Evolutionary conservation across 441 rosid genomes (phyloP), one percentile per base, ranked within the genome.

Genomic region (Raphanus hybrid): DNA sequence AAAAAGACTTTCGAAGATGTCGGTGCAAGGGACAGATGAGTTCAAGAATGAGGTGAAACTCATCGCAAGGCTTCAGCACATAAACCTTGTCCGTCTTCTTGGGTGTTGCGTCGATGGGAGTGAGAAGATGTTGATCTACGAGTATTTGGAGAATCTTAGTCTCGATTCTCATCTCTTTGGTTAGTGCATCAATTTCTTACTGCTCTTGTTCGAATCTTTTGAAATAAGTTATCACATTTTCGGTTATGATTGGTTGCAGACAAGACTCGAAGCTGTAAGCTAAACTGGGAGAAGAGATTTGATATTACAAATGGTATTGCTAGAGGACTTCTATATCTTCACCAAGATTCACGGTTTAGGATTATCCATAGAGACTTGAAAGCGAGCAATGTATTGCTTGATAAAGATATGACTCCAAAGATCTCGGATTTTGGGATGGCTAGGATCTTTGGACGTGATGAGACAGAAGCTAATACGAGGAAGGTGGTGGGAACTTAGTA

Each of bases 401-500:
- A 91, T 45, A 74, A 75, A 60, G 84, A 87, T 5, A 82, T 90
- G 91, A 85, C 78, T 64, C 93, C 93, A 0, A 92, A 92, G 39
- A 92, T 91, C 57, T 91, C 92, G 1, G 91, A 92, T 62, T 92
- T 92, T 27, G 98, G 95, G 41, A 84, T 91, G 96, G 98, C 96
- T 32, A 85, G 94, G 78, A 86, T 91, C 64, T 92, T 91, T 29
- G 94, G 93, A 27, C 69, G 87, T 50, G 96, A 89, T 26, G 89
- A 90, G 73, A 82, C 79, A 3, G 88, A 89, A 71, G 93, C 87
- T 48, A 85, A 55, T 50, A 92, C 93, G 0, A 83, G 70, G 58
- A 84, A 88, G 78, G 89, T 92, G 0, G 97, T 91, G 6, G 97
- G 98, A 81, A 91, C 97, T n/a, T 92, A 87, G 93, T 92, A 85